phyloP scores from a whole-genome alignment of 441 rosid genomes.

The Eutrema salsugineum region DNA sequence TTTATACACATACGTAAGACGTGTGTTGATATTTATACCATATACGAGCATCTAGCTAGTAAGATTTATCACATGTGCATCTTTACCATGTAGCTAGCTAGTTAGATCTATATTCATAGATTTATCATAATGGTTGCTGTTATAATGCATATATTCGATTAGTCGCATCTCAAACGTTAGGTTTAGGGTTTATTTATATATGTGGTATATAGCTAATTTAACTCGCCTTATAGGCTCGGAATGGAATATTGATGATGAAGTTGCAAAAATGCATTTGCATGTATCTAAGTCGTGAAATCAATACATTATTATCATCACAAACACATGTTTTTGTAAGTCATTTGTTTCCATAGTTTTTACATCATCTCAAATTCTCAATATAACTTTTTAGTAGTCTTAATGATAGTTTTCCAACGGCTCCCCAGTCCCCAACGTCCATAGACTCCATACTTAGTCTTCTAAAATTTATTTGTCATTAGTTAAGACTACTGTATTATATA shows the following conservation, averaged over 20 bases:
- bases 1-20: conserved; percentile 1
- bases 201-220: neutral
- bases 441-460: too few species aligned
- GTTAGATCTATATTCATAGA: too few species aligned
- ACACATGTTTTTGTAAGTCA: neutral
- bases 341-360: too few species aligned
- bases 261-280: neutral
- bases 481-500: too few species aligned
- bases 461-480: too few species aligned
- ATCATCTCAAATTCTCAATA: too few species aligned
- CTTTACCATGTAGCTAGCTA: neutral
- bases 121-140: neutral
- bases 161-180: neutral
- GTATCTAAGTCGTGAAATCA: neutral
- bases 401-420: too few species aligned
- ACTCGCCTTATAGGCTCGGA: neutral
- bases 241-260: neutral
- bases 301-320: neutral
- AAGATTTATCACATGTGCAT: neutral
- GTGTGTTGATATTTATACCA: neutral
- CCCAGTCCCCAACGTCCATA: too few species aligned
- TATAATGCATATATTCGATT: neutral
- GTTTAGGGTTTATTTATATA: neutral
- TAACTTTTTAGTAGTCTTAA: too few species aligned
- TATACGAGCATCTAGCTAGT: neutral